Evolutionary conservation across 2,329 filamentous ascomycete genomes (phyloP).

Genomic region (Aspergillus sp.): DNA sequence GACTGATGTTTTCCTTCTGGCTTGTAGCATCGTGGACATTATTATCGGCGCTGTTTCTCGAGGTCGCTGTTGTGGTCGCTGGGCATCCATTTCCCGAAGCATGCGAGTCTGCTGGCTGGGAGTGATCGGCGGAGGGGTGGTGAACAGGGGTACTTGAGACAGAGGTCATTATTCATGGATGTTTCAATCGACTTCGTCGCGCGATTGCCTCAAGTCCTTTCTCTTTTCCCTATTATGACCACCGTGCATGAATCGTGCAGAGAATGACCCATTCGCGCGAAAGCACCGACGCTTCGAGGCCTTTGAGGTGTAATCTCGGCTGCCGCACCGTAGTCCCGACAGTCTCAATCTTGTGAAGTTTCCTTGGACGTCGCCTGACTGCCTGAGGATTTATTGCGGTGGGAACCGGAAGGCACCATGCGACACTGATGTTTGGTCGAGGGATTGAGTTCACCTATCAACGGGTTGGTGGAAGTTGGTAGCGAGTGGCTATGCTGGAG

Average conservation of each 20-base stretch:
- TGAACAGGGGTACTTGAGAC: constrained; percentile 23
- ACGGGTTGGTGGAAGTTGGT: neutral
- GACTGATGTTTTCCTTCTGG: constrained; percentile 16
- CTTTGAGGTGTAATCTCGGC: neutral
- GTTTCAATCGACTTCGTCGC: constrained; percentile 4
- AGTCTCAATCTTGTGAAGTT: neutral
- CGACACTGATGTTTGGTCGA: too few relatives aligned
- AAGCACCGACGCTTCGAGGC: neutral
- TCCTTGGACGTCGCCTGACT: too few relatives aligned
- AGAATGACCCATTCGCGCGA: constrained; percentile 19
- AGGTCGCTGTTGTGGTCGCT: constrained; percentile 3
- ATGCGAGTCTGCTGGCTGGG: constrained; percentile 5
- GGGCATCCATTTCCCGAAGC: constrained; percentile 11
- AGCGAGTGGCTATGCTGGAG: too few relatives aligned
- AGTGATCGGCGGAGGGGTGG: constrained; percentile 19
- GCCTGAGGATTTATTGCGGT: too few relatives aligned
- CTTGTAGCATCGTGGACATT: constrained; percentile 8
- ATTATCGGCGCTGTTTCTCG: constrained; percentile 5
- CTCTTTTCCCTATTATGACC: constrained; percentile 6
- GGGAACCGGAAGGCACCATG: too few relatives aligned
- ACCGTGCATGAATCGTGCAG: constrained; percentile 9
- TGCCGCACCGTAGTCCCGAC: neutral
- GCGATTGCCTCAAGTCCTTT: constrained; percentile 3
- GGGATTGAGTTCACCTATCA: neutral
- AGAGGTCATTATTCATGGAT: constrained; percentile 32